Percentiles rank a stretch among this genome's conserved stretches.
phyloP scores from a whole-genome alignment of 257 asterid species.

The Capsicum baccatum region DNA sequence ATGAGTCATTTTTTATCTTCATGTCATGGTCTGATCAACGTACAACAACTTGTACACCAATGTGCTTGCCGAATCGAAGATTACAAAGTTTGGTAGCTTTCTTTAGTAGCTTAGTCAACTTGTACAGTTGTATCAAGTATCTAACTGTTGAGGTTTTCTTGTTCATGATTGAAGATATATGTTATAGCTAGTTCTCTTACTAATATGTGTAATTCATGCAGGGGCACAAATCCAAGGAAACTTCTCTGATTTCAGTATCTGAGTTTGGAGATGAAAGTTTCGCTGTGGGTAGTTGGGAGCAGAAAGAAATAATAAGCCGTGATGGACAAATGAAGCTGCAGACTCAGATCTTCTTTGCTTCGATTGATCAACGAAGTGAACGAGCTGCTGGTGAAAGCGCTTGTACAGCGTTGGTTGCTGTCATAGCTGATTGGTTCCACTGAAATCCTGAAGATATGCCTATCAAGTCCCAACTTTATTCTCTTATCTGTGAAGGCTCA shows the following conservation, averaged over 20 bases:
- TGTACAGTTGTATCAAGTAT: constrained; percentile 10
- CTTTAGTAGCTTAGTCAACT: not conserved
- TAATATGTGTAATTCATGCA: constrained; percentile 15
- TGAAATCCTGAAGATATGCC: constrained; percentile 24
- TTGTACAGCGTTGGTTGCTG: constrained; percentile 35
- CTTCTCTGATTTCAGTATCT: constrained; percentile 1
- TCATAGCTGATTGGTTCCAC: constrained; percentile 36
- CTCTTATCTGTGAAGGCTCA: constrained; percentile 32
- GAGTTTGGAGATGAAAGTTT: constrained; percentile 33
- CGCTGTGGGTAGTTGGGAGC: constrained; percentile 34
- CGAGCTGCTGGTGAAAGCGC: constrained; percentile 36
- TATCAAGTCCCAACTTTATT: constrained; percentile 27
- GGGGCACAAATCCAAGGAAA: constrained; percentile 26
- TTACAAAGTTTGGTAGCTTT: not conserved
- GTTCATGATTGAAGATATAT: constrained; percentile 9
- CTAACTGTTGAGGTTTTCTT: not conserved
- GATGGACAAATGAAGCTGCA: constrained; percentile 33
- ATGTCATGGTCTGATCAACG: not conserved
- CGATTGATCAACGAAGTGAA: constrained; percentile 35
- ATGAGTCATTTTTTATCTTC: not conserved
- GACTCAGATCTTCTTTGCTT: constrained; percentile 34
- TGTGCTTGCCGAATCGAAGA: not conserved
- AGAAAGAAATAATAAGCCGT: constrained; percentile 32
- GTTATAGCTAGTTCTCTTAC: not conserved
- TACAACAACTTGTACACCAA: not conserved